Conservation (phyloP, 805 yeast species). For the Cyberlindnera suaveolens region DNA sequence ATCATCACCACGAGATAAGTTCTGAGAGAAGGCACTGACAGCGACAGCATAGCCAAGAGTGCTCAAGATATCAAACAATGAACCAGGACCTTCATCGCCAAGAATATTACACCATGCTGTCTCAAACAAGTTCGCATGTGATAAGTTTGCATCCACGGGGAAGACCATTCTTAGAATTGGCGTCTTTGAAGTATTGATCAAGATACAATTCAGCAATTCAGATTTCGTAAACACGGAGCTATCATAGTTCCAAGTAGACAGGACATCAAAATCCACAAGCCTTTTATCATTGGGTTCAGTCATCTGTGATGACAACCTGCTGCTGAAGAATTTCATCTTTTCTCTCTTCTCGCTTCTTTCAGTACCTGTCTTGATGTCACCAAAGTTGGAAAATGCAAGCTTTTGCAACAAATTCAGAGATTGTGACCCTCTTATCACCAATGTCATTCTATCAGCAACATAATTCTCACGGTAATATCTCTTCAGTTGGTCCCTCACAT, state of each 20-base stretch:
- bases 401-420: conserved; percentile 53
- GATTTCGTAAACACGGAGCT: conserved; percentile 21
- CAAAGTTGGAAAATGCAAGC: conserved; percentile 39
- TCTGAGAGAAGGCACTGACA: conserved; percentile 37
- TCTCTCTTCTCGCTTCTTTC: conserved; percentile 6
- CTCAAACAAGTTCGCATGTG: conserved; percentile 17
- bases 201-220: conserved; percentile 25
- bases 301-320: background rate
- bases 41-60: conserved; percentile 29
- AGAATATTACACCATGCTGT: conserved; percentile 49
- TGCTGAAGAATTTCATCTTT: conserved; percentile 6
- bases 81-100: conserved; percentile 55
- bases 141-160: conserved; percentile 26
- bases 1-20: conserved; percentile 29
- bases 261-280: conserved; percentile 13
- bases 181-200: conserved; percentile 31
- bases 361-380: conserved; percentile 22
- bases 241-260: conserved; percentile 12
- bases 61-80: conserved; percentile 39
- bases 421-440: conserved; percentile 63
- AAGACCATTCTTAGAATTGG: conserved; percentile 41
- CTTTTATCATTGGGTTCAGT: background rate
- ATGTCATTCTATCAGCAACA: conserved; percentile 41
- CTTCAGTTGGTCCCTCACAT: conserved; percentile 31
- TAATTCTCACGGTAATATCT: conserved; percentile 38